Evolutionary conservation across 1,139 yeast genomes (phyloP).

Genomic region (Blastobotrys illinoisensis): DNA sequence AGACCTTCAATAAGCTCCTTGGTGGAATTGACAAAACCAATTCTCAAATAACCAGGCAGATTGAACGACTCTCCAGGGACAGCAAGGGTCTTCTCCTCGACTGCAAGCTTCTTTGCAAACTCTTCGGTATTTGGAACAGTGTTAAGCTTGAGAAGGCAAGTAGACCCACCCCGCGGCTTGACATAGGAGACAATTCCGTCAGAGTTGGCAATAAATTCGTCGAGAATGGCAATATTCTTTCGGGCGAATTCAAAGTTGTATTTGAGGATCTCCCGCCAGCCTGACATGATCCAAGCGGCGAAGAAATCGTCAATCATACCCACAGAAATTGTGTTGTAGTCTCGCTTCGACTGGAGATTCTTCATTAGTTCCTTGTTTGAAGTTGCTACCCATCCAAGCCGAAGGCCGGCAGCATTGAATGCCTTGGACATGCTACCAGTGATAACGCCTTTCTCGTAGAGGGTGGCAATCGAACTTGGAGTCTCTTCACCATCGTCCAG

Average conservation of each 20-base stretch:
- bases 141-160: slow-evolving; percentile 40
- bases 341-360: slow-evolving; percentile 41
- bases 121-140: slow-evolving; percentile 32
- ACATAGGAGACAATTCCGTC: slow-evolving; percentile 39
- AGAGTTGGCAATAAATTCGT: slow-evolving; percentile 33
- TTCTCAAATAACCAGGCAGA: slow-evolving; percentile 40
- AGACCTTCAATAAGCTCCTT: slow-evolving; percentile 35
- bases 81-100: slow-evolving; percentile 34
- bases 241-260: slow-evolving; percentile 40
- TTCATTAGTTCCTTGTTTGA: slow-evolving; percentile 32
- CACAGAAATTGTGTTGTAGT: slow-evolving; percentile 50
- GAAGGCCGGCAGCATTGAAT: slow-evolving; percentile 49
- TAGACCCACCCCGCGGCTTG: slow-evolving; percentile 47
- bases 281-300: slow-evolving; percentile 41
- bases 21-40: slow-evolving; percentile 48
- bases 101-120: slow-evolving; percentile 39
- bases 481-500: slow-evolving; percentile 21
- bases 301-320: slow-evolving; percentile 46
- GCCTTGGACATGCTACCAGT: slow-evolving; percentile 54
- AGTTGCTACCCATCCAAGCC: slow-evolving; percentile 51
- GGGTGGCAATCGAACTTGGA: slow-evolving; percentile 41
- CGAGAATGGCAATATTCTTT: slow-evolving; percentile 37
- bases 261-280: slow-evolving; percentile 35
- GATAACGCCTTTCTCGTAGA: slow-evolving; percentile 43
- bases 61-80: slow-evolving; percentile 53